Percentiles rank a stretch among this genome's conserved stretches.
phyloP scores from a whole-genome alignment of 768 basidiomycete genomes.

The Chalciporus chontae region DNA sequence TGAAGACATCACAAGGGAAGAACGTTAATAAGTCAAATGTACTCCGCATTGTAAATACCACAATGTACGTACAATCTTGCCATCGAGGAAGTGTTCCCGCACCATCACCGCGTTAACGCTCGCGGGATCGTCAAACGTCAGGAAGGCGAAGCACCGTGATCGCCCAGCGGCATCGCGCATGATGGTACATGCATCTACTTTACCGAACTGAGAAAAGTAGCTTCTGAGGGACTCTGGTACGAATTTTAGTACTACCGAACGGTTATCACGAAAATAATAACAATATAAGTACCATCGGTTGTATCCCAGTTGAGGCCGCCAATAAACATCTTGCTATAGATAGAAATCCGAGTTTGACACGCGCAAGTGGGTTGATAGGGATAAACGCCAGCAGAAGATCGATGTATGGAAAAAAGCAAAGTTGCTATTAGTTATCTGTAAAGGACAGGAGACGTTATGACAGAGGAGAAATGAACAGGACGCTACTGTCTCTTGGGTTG shows the following conservation, averaged over 20 bases:
- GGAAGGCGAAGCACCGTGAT: conserved; percentile 95
- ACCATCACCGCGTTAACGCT: conserved; percentile 97
- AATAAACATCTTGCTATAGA: conserved; percentile 98
- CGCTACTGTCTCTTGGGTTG: conserved; percentile 67
- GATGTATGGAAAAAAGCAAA: conserved; percentile 41
- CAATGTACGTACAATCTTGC: conserved; percentile 79
- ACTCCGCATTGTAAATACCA: conserved; percentile 20
- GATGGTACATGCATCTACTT: conserved; percentile 96
- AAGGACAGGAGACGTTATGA: conserved; percentile 62
- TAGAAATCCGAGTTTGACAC: conserved; percentile 22
- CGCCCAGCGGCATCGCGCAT: conserved; percentile 96
- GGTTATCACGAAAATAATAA: conserved; percentile 34
- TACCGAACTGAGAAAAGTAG: conserved; percentile 95
- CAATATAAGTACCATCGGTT: conserved; percentile 80
- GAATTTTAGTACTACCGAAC: conserved; percentile 44
- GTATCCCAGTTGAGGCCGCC: conserved; percentile 99
- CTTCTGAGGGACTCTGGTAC: conserved; percentile 67
- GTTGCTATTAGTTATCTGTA: conserved; percentile 79
- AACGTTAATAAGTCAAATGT: conserved; percentile 18
- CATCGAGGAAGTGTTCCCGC: conserved; percentile 91
- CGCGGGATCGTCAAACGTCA: conserved; percentile 91
- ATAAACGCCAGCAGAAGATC: conserved; percentile 25
- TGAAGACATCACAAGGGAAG: conserved; percentile 12
- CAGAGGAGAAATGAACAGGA: conserved; percentile 53
- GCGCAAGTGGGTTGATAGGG: conserved; percentile 23